Evolutionary conservation across 164 flowering plant genomes (phyloP).

Genomic region (Magnolia officinalis): DNA sequence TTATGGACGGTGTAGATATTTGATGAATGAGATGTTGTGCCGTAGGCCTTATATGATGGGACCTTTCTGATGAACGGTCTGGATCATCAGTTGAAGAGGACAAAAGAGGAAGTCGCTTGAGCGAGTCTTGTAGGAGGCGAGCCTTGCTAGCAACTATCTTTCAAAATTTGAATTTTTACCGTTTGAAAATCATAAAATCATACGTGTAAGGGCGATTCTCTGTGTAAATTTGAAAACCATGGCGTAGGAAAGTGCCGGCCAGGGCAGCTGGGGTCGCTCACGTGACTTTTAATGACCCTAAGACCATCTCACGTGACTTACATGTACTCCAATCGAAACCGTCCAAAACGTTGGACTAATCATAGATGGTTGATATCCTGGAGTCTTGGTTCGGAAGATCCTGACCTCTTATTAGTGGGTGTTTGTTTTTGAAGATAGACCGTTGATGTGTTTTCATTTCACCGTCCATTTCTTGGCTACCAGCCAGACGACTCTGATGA

Average conservation of each 20-base stretch:
- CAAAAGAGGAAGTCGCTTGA: neutral
- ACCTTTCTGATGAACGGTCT: neutral
- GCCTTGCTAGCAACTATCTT: neutral
- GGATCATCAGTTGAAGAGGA: neutral
- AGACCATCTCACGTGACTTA: neutral
- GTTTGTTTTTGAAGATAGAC: no score
- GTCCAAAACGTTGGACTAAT: no score
- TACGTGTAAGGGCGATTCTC: neutral
- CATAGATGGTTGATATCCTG: no score
- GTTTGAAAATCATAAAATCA: neutral
- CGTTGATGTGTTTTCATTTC: no score
- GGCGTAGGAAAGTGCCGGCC: neutral
- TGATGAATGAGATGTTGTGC: no score
- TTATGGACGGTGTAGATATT: no score
- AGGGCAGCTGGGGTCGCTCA: neutral
- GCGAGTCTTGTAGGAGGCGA: neutral
- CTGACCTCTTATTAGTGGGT: no score
- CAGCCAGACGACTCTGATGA: no score
- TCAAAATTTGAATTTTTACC: neutral
- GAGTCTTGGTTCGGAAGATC: no score
- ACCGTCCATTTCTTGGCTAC: no score
- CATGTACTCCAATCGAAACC: no score
- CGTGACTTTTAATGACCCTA: neutral
- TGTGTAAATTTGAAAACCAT: neutral
- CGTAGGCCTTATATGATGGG: no score